Conservation (phyloP, 2,329 filamentous ascomycete species). For the Fusarium sp. region DNA sequence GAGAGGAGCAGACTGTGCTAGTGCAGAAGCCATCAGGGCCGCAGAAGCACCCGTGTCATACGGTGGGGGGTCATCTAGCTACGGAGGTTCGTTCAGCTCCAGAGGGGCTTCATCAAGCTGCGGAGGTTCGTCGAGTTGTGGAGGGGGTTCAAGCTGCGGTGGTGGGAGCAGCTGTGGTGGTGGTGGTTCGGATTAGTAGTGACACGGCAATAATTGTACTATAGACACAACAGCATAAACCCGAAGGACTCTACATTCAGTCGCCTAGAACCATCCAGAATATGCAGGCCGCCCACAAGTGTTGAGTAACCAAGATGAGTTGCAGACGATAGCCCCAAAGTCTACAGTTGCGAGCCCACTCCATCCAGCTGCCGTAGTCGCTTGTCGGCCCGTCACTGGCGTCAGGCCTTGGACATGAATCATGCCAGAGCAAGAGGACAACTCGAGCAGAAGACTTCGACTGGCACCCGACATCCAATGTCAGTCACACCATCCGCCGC, state of each 20-base stretch:
- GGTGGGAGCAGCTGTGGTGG: slow-evolving; percentile 22
- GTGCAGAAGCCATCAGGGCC: slow-evolving; percentile 26
- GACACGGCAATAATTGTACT: too few species aligned
- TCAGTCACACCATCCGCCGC: slow-evolving; percentile 13
- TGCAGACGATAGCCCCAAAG: background rate
- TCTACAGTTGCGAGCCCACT: background rate
- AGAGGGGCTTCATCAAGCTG: slow-evolving; percentile 7
- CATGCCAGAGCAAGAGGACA: slow-evolving; percentile 9
- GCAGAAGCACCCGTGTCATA: slow-evolving; percentile 15
- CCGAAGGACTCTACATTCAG: background rate
- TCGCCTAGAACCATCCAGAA: slow-evolving; percentile 5
- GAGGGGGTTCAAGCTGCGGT: slow-evolving; percentile 26
- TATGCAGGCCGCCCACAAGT: background rate
- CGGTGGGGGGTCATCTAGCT: background rate
- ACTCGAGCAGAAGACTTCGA: background rate
- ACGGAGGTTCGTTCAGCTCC: slow-evolving; percentile 6
- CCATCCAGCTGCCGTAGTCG: background rate
- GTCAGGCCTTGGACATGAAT: slow-evolving; percentile 5
- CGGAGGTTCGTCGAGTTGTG: slow-evolving; percentile 12
- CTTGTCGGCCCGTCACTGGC: background rate
- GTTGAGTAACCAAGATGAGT: background rate
- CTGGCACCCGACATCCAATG: background rate
- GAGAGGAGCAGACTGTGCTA: slow-evolving; percentile 33
- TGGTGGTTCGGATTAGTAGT: slow-evolving; percentile 20
- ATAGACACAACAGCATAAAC: background rate